Conservation (phyloP, 192 early-diverging fungal genomes). For the Linnemannia hyalina region DNA sequence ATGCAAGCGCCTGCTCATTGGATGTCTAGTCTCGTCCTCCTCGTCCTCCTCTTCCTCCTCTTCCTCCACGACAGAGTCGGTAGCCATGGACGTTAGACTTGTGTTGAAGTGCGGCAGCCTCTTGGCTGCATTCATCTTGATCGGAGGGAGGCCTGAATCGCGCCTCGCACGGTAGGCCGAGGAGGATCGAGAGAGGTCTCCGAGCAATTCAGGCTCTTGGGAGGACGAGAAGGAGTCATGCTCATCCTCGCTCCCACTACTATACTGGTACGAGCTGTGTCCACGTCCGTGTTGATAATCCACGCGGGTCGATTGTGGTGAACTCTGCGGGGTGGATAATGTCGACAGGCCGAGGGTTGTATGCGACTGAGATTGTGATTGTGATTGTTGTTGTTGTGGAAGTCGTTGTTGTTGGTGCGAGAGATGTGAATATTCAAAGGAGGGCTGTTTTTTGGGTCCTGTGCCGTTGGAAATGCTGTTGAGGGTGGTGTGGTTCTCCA, state of each 20-base stretch:
- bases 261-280: conserved; percentile 19
- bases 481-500: conserved; percentile 34
- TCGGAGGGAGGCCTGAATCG: conserved; percentile 44
- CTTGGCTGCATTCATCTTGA: conserved; percentile 49
- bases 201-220: conserved; percentile 23
- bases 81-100: conserved; percentile 32
- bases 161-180: conserved; percentile 34
- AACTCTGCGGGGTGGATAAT: conserved; percentile 40
- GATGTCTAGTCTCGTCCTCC: neutral
- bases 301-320: conserved; percentile 27
- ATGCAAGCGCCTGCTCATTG: conserved; percentile 11
- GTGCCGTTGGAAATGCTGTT: conserved; percentile 2
- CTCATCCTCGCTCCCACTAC: conserved; percentile 48
- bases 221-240: conserved; percentile 19
- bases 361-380: conserved; percentile 7
- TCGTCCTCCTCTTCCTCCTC: conserved; percentile 48
- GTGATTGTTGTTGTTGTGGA: neutral
- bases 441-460: conserved; percentile 20
- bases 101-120: conserved; percentile 36
- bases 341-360: conserved; percentile 19
- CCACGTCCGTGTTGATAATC: conserved; percentile 8
- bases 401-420: conserved; percentile 9
- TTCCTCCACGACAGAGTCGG: conserved; percentile 34
- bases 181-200: conserved; percentile 11
- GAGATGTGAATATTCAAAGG: conserved; percentile 35